Percentiles rank a stretch among this genome's conserved stretches.
These are phyloP conservation scores for Exidia glandulosa DNA, from an alignment of 768 basidiomycete genomes.

Conservation along the genomic window DNA sequence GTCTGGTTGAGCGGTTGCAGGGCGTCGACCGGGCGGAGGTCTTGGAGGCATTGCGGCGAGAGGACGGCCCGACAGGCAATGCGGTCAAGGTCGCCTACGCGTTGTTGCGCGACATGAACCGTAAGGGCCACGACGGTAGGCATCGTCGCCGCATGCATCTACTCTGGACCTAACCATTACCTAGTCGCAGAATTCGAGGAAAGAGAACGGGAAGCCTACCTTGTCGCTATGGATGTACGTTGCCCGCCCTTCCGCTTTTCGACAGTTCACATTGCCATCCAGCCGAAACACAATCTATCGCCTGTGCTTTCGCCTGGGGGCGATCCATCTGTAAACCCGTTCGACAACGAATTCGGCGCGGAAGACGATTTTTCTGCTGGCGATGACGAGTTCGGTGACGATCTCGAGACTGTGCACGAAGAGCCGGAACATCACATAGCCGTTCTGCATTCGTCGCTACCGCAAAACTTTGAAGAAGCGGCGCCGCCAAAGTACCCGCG, in stretches of 20 bases:
- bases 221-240: slow-evolving; percentile 73
- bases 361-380: slow-evolving; percentile 48
- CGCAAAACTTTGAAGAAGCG: slow-evolving; percentile 62
- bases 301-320: slow-evolving; percentile 54
- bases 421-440: slow-evolving; percentile 58
- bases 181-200: slow-evolving; percentile 70
- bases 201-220: slow-evolving; percentile 72
- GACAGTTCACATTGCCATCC: slow-evolving; percentile 4
- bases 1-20: slow-evolving; percentile 58
- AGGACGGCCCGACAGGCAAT: slow-evolving; percentile 81
- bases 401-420: slow-evolving; percentile 21
- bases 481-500: slow-evolving; percentile 40
- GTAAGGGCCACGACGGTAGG: slow-evolving; percentile 76
- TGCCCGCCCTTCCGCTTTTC: background rate
- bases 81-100: slow-evolving; percentile 95
- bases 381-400: slow-evolving; percentile 29
- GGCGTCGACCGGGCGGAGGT: slow-evolving; percentile 76
- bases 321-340: slow-evolving; percentile 55
- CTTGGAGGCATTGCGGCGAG: slow-evolving; percentile 71
- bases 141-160: too few relatives aligned
- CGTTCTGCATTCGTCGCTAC: slow-evolving; percentile 80
- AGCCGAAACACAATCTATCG: slow-evolving; percentile 65
- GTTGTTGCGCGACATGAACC: slow-evolving; percentile 78
- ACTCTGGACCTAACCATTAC: slow-evolving; percentile 4
- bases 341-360: slow-evolving; percentile 61